Base-by-base conservation (phyloP, 2,329 filamentous ascomycete species). In the Trichoderma breve region DNA sequence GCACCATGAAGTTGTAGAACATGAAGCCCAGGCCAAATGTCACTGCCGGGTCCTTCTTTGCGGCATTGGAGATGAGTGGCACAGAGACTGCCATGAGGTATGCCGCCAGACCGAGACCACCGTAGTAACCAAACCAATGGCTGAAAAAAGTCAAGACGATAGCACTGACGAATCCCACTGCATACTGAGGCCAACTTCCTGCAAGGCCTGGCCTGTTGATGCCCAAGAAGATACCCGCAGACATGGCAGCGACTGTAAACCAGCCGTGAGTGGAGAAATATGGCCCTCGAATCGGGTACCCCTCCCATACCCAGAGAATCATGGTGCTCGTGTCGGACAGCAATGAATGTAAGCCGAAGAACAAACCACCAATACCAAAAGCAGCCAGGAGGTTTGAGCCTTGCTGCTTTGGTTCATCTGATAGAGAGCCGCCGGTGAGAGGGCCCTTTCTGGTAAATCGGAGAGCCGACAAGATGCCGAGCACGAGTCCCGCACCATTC, bases 221-320 rank as follows among this genome's bases (percentile, higher is more conserved):
- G n/a, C 95, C 94, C 43, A 92, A 84, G 15, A 94, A 80, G 24
- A 97, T 85, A 70, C 96, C 96, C 53, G 86, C 83, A 32, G 93
- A 93, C 96, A 99, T 99, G 72, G 91, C 91, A 69, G 93, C 87
- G 67, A 98, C 89, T 2, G 94, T 98, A 80, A 92, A 89, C 77
- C 93, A 94, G 69, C 95, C 96, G 78, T 98, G 94, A n/a, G 94
- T 94, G 62, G 91, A 94, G 73, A 94, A 90, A 64, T 96, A 89
- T 3, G 96, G 96, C 7, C 96, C 96, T 64, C 92, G 90, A 53
- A 98, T 89, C 15, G 96, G 96, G 77, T 93, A 99, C 7, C 96
- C 96, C 76, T 98, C 94, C 96, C 96, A 99, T 3, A 94, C 94
- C 96, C 96, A 99, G 18, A 95, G 87, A 72, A 98, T 98, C 94